Evolutionary conservation across 2,329 filamentous ascomycete species (phyloP), one percentile per base, ranked within the genome.

Genomic region (Pseudogymnoascus sp.): DNA sequence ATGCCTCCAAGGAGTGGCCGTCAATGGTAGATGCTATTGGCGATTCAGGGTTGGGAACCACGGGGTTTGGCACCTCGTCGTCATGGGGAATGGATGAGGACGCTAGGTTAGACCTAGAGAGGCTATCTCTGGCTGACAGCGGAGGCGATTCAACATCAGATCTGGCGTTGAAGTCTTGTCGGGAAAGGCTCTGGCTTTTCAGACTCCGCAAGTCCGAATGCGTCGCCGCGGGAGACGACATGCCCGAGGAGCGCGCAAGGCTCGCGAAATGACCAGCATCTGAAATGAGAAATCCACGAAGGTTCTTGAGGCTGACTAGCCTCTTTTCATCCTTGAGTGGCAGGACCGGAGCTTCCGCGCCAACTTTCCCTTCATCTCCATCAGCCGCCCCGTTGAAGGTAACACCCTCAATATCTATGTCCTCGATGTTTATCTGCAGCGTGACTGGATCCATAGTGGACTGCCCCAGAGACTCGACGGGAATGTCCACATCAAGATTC

Each of bases 331-430:
- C 78, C 70, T 83, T 87, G 25, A 78, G 79, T 1, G 76, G 69
- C 9, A 65, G 25, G 6, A 62, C 62, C 60, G 62, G 58, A 39
- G 35, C 10, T 59, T 59, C 35, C 21, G 58, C 35, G n/a, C 25
- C 27, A 13, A 27, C 5, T 27, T 55, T 67, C 10, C 18, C 61
- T 5, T 55, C 60, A 2, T 55, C 60, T 18, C 35, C 60, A 12
- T 62, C 62, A 6, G 40, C 25, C 21, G 78, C 75, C 21, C 69
- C 68, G 0, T 78, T 72, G 60, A 68, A 64, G 0, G 84, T 87
- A 40, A 90, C 80, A 2, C 86, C 87, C 66, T 90, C 86, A 4
- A 90, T 81, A 61, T 85, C 80, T 37, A 90, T 80, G 61, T 80
- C 78, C 18, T 87, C 83, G 12, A 92, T 75, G 21, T 82, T 80